Conservation (phyloP, 768 basidiomycete genomes). For the Trametes punicea region DNA sequence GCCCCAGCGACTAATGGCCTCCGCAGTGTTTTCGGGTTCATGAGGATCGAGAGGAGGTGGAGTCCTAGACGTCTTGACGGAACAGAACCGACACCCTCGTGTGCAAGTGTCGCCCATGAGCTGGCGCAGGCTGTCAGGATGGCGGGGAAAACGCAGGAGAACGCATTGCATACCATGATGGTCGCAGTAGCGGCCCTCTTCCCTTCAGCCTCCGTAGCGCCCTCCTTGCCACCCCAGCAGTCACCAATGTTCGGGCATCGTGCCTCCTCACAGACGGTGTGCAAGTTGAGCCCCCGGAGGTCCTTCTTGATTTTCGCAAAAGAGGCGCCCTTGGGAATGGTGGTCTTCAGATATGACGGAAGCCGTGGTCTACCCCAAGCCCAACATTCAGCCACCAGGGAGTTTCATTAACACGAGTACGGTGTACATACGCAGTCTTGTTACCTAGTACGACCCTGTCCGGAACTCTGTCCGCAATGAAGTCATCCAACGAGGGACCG, state of each 20-base stretch:
- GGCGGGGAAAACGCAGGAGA: neutral
- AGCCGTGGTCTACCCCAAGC: conserved; percentile 64
- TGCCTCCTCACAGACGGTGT: conserved; percentile 98
- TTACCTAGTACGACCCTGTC: conserved; percentile 72
- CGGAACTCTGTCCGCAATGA: conserved; percentile 58
- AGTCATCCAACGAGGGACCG: conserved; percentile 80
- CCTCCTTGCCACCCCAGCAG: conserved; percentile 91
- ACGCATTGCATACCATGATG: conserved; percentile 73
- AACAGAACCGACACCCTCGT: conserved; percentile 95
- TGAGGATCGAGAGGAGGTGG: conserved; percentile 93
- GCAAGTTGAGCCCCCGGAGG: conserved; percentile 82
- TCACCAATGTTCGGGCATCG: conserved; percentile 99
- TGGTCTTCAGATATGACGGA: conserved; percentile 85
- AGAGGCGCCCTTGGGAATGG: conserved; percentile 84
- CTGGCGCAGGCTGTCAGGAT: conserved; percentile 39
- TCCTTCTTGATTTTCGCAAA: conserved; percentile 95
- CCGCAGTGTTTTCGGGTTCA: conserved; percentile 97
- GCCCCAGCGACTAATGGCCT: conserved; percentile 97
- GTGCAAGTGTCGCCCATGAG: conserved; percentile 99
- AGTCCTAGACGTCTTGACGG: conserved; percentile 87
- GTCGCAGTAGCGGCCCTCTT: conserved; percentile 91
- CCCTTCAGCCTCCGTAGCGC: conserved; percentile 62
- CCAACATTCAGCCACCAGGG: conserved; percentile 1
- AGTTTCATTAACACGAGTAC: neutral
- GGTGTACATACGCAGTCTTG: conserved; percentile 50